Base-by-base conservation (phyloP, 352 stramenopile genomes). In the Phytopythium chamaehyphon region DNA sequence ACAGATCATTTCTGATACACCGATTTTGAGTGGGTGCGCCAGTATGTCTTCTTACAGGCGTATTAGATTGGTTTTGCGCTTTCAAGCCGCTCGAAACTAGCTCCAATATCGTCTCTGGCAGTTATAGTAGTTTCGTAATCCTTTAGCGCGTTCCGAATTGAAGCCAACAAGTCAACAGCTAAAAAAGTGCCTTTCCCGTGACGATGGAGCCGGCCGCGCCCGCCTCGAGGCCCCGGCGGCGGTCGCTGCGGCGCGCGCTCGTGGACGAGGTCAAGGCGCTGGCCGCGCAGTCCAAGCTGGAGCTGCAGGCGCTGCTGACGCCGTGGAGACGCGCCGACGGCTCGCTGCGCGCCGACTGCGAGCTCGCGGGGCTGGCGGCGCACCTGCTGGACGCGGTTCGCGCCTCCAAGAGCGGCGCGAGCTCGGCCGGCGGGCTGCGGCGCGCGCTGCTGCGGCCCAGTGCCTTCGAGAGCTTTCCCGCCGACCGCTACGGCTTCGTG, bases 391-490 rank as follows among this genome's bases (percentile, higher is more conserved):
- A 50, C 26, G 26, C 44, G 15, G 16, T 50, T 4, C 44, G 44
- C 24, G 26, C 44, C 23, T 37, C 44, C 24, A 40, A 40, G 26
- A 47, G 7, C 22, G 40, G 40, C 40, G 40, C 14, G 28, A 33
- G 5, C 28, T 33, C 28, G n/a, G n/a, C n/a, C 40, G 40, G 40
- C 21, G 22, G 40, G 4, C 21, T 47, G 40, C 40, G 40, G 21
- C 40, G 40, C 40, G 14, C 40, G 22, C 45, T 51, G 10, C 26
- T 51, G 45, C 45, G 31, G 26, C 23, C 21, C 24, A 35, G 21
- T 14, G 40, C 60, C 6, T 73, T 66, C 60, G 54, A 62, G 22
- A 49, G 21, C 22, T 79, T 79, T 31, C 57, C 64, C 35, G 46
- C 22, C 23, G 37, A 49, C 23, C 50, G 57, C 46, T 79, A 72